Evolutionary conservation across 225 moss, liverwort and hornwort species (phyloP).

Genomic region (Bryoerythrophyllum caledonicum): DNA sequence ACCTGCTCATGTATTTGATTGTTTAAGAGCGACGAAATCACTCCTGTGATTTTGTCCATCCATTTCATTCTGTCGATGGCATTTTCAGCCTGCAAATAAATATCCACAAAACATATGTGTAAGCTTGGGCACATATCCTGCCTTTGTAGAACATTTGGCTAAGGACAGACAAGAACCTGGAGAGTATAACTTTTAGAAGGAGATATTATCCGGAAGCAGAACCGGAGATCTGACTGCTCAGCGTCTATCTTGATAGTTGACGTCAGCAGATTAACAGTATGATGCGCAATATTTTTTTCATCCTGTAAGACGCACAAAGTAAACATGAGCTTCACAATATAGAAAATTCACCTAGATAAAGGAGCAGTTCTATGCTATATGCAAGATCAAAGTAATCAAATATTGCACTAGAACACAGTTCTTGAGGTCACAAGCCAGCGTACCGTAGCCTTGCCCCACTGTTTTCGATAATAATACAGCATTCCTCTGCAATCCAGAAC

Average conservation of each 20-base stretch:
- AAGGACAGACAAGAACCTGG: conserved; percentile 45
- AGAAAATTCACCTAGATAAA: background rate
- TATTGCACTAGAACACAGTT: background rate
- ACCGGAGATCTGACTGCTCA: conserved; percentile 94
- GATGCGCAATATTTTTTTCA: conserved; percentile 92
- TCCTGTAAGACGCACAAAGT: conserved; percentile 39
- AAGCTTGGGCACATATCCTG: conserved; percentile 14
- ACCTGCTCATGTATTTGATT: conserved; percentile 84
- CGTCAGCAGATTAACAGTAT: conserved; percentile 88
- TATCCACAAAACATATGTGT: conserved; percentile 7
- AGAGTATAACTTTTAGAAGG: conserved; percentile 89
- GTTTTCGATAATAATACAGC: conserved; percentile 93
- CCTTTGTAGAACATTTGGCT: conserved; percentile 3
- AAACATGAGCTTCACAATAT: conserved; percentile 7
- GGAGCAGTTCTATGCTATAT: conserved; percentile 10
- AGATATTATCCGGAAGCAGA: conserved; percentile 97
- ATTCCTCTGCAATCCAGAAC: conserved; percentile 93
- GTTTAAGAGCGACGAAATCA: conserved; percentile 92
- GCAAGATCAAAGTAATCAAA: conserved; percentile 16
- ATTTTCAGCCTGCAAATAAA: conserved; percentile 82
- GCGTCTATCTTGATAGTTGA: conserved; percentile 95
- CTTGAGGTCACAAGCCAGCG: conserved; percentile 27
- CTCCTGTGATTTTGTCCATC: conserved; percentile 99
- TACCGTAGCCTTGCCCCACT: conserved; percentile 96
- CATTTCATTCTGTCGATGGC: conserved; percentile 98